These are phyloP conservation scores for Suhomyces bribrorum DNA, from an alignment of 1,139 yeast species.

Conservation along the genomic window DNA sequence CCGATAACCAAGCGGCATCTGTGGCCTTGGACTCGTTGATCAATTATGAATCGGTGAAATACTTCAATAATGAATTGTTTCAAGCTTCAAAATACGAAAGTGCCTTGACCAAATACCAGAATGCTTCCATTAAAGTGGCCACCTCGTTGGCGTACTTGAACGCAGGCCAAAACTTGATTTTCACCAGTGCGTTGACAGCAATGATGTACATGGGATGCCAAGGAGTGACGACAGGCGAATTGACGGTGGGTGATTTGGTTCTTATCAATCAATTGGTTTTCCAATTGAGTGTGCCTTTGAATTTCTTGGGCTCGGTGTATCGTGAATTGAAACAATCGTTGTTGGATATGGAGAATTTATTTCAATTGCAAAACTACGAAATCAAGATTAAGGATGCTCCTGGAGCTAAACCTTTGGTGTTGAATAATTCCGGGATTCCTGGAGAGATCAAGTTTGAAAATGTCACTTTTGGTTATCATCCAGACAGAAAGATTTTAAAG, in stretches of 20 bases:
- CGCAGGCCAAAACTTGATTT: conserved; percentile 89
- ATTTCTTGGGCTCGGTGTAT: conserved; percentile 92
- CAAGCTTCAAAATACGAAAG: conserved; percentile 79
- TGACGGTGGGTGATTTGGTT: conserved; percentile 96
- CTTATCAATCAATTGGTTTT: conserved; percentile 92
- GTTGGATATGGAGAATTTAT: conserved; percentile 89
- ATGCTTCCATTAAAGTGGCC: conserved; percentile 84
- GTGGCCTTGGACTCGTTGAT: conserved; percentile 93
- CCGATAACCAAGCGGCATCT: conserved; percentile 92
- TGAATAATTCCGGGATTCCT: conserved; percentile 36
- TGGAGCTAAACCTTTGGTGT: conserved; percentile 58
- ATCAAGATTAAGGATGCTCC: conserved; percentile 63
- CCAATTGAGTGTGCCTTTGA: conserved; percentile 91
- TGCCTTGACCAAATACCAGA: conserved; percentile 76
- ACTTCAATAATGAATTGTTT: conserved; percentile 83
- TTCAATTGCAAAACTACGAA: conserved; percentile 76
- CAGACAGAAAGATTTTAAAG: conserved; percentile 79
- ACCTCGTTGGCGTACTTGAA: conserved; percentile 89
- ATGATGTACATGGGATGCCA: conserved; percentile 99
- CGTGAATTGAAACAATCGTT: conserved; percentile 91
- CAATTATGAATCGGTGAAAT: conserved; percentile 91
- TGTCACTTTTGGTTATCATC: conserved; percentile 90
- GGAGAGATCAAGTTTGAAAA: conserved; percentile 89
- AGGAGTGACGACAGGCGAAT: conserved; percentile 78
- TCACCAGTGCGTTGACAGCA: conserved; percentile 87